A percentile compares a stretch with the other conserved stretches of the same genome.
These are phyloP conservation scores for Actinomortierella ambigua DNA, from an alignment of 371 early-diverging fungal genomes.

Conservation along the genomic window DNA sequence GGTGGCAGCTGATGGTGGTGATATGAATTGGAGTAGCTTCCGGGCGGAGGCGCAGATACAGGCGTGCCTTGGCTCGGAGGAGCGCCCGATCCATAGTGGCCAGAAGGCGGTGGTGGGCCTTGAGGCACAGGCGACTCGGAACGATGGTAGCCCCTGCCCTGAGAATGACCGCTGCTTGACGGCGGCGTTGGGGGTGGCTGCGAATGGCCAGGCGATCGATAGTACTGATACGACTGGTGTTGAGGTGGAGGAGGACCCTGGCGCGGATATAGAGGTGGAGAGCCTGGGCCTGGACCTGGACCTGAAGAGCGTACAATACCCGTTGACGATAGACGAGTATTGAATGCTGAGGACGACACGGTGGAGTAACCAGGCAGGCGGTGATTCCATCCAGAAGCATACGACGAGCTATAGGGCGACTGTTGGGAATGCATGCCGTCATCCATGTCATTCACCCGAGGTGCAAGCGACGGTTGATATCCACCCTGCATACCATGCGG, in stretches of 20 bases:
- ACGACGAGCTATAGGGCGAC: constrained; percentile 8
- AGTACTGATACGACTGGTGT: constrained; percentile 26
- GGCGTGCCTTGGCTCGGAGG: constrained; percentile 19
- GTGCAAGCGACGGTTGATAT: constrained; percentile 11
- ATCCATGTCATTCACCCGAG: constrained; percentile 28
- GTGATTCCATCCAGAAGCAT: constrained; percentile 46
- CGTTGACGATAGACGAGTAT: constrained; percentile 33
- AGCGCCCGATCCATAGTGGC: constrained; percentile 21
- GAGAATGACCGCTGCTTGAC: no score
- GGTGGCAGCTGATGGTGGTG: constrained; percentile 21
- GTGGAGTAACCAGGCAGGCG: constrained; percentile 39
- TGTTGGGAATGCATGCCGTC: constrained; percentile 23
- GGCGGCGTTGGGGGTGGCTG: constrained; percentile 2
- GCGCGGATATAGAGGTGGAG: constrained; percentile 32
- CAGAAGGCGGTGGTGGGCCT: constrained; percentile 17
- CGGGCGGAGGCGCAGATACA: background rate
- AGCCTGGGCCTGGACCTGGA: constrained; percentile 17
- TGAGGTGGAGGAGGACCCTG: constrained; percentile 17
- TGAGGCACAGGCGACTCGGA: constrained; percentile 25
- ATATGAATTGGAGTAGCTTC: constrained; percentile 19
- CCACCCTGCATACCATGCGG: constrained; percentile 5
- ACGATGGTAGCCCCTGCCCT: constrained; percentile 32
- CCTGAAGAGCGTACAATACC: constrained; percentile 40
- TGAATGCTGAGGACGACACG: constrained; percentile 30
- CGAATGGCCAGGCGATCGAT: constrained; percentile 15